Evolutionary conservation across 345 rosid genomes (phyloP).

Genomic region (Isatis tinctoria): DNA sequence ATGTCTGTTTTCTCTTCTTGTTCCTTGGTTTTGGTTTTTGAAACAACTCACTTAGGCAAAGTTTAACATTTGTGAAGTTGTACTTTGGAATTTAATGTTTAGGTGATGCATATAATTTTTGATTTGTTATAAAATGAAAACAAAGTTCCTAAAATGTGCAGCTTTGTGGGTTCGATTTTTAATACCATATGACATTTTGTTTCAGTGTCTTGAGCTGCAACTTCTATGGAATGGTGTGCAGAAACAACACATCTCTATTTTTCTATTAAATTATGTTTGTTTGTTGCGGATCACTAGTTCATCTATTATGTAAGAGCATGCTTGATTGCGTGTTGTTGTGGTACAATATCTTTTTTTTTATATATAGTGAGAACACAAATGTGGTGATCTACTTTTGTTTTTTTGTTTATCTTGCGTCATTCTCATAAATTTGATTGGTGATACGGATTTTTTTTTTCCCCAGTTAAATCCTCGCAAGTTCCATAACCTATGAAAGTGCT

Average conservation of each 20-base stretch:
- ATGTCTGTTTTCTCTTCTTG: background rate
- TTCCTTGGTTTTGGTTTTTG: constrained; percentile 7
- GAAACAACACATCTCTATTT: background rate
- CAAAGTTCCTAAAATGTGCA: background rate
- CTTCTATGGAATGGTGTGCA: constrained; percentile 16
- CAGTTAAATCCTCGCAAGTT: background rate
- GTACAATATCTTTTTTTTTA: background rate
- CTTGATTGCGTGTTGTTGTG: background rate
- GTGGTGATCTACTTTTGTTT: background rate
- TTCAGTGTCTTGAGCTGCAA: constrained; percentile 33
- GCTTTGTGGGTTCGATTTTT: background rate
- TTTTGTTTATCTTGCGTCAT: background rate
- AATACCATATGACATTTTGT: constrained; percentile 11
- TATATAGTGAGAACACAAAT: background rate
- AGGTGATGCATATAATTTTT: constrained; percentile 19
- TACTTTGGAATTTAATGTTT: background rate
- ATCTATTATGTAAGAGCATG: background rate
- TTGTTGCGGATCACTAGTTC: background rate
- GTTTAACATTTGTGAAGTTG: background rate
- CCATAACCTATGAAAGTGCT: constrained; percentile 3
- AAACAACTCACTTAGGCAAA: constrained; percentile 16
- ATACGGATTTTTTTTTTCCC: background rate
- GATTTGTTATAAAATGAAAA: background rate
- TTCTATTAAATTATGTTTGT: background rate
- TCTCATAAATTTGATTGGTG: background rate